These are phyloP conservation scores for Hemisphaericaspora nanyangensis DNA, from an alignment of 805 yeast genomes.

Conservation along the genomic window DNA sequence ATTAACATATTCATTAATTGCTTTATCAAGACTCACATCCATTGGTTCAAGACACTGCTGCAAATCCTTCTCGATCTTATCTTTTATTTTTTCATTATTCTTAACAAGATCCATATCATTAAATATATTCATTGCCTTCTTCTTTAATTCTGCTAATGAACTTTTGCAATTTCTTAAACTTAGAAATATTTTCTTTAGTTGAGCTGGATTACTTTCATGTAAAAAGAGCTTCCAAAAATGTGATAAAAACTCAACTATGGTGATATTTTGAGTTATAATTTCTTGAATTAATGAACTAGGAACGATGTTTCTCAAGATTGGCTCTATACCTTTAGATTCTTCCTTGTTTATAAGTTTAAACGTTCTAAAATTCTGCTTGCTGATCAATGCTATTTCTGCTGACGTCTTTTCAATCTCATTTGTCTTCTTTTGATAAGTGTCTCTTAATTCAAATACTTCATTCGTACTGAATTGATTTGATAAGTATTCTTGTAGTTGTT, in stretches of 20 bases:
- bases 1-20: slow-evolving; percentile 30
- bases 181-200: slow-evolving; percentile 34
- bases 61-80: slow-evolving; percentile 30
- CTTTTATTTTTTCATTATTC: slow-evolving; percentile 28
- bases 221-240: slow-evolving; percentile 41
- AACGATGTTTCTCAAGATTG: slow-evolving; percentile 16
- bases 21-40: slow-evolving; percentile 28
- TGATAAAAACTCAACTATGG: slow-evolving; percentile 39
- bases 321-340: slow-evolving; percentile 1
- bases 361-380: slow-evolving; percentile 33
- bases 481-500: slow-evolving; percentile 15
- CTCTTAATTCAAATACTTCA: slow-evolving; percentile 19
- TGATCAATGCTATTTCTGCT: slow-evolving; percentile 25
- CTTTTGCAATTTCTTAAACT: slow-evolving; percentile 33
- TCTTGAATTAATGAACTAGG: slow-evolving; percentile 27
- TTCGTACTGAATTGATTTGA: slow-evolving; percentile 9
- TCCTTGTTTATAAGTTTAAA: slow-evolving; percentile 17
- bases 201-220: slow-evolving; percentile 33
- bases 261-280: slow-evolving; percentile 34
- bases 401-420: slow-evolving; percentile 31
- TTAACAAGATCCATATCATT: slow-evolving; percentile 21
- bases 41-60: slow-evolving; percentile 29
- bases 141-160: slow-evolving; percentile 24
- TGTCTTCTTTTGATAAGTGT: slow-evolving; percentile 22
- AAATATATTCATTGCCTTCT: slow-evolving; percentile 16